Base-by-base conservation (phyloP, 2,329 filamentous ascomycete species). In the Didymosphaeria variabile region DNA sequence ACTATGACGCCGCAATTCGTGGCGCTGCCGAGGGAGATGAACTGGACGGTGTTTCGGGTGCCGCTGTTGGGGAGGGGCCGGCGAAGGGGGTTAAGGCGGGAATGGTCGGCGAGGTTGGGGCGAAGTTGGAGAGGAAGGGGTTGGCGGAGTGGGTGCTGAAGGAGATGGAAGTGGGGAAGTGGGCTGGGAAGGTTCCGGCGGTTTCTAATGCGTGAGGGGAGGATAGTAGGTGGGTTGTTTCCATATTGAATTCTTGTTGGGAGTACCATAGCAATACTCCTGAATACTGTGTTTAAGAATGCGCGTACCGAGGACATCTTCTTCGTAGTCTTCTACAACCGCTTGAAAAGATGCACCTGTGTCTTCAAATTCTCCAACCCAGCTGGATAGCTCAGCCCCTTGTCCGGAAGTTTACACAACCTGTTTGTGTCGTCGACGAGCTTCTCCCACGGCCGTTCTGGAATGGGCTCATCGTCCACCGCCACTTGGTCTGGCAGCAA, bases 41-140 rank as follows among this genome's bases (percentile, higher is more conserved):
- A 47, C 10, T 61, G 61, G 61, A 66, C 61, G 7, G 38, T 66
- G 9, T 64, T 60, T 26, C 55, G 63, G 15, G 61, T 66, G 5
- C 63, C 61, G 17, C 31, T 55, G n/a, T 40, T 66, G 47, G 31
- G 45, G 42, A 62, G 53, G 61, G 56, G 1, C 32, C 51, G 8
- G 46, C 53, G 13, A 57, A 13, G 32, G 17, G 40, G 29, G 61
- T 63, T 12, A 58, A 53, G 44, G 57, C 63, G 5, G 58, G 45
- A 1, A 53, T 50, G 19, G 47, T 65, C 15, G 63, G 63, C 4
- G 32, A 59, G 5, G 58, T 57, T 5, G 55, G 54, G 5, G 21
- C 55, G n/a, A 49, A 8, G 13, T 26, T 65, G 26, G 57, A 63
- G 31, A 50, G 63, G 40, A 63, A 61, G 32, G 60, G 38, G 12